Conservation (phyloP, 148 eudicot genomes). For the Nepenthes mirabilis region DNA sequence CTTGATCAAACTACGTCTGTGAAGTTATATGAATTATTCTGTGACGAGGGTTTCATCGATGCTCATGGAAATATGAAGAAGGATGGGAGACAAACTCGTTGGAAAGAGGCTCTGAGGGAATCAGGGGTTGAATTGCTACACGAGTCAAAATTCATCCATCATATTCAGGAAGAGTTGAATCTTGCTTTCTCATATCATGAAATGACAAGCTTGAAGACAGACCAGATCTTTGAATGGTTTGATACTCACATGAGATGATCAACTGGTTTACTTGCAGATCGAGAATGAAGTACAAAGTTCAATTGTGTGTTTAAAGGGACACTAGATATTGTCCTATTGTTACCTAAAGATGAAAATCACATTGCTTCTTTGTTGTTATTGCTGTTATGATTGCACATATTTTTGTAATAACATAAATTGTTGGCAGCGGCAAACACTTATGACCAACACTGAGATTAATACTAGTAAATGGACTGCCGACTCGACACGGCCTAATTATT, state of each 20-base stretch:
- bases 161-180: conserved; percentile 79
- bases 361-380: too few species aligned
- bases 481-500: too few species aligned
- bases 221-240: conserved; percentile 64
- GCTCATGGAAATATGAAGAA: conserved; percentile 57
- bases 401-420: too few species aligned
- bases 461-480: too few species aligned
- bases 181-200: conserved; percentile 90
- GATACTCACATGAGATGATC: conserved; percentile 36
- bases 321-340: too few species aligned
- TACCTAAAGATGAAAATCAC: too few species aligned
- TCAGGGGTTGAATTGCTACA: conserved; percentile 30
- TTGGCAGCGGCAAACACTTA: too few species aligned
- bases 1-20: conserved; percentile 30
- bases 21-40: conserved; percentile 35
- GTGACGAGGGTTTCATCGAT: conserved; percentile 46
- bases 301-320: too few species aligned
- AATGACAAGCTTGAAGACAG: conserved; percentile 80
- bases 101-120: conserved; percentile 46
- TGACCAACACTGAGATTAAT: too few species aligned
- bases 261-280: neutral
- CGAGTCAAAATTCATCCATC: conserved; percentile 24
- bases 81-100: conserved; percentile 63
- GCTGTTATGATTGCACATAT: too few species aligned
- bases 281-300: too few species aligned